phyloP scores from a whole-genome alignment of 2,329 filamentous ascomycete genomes.

The Beauveria sp. region DNA sequence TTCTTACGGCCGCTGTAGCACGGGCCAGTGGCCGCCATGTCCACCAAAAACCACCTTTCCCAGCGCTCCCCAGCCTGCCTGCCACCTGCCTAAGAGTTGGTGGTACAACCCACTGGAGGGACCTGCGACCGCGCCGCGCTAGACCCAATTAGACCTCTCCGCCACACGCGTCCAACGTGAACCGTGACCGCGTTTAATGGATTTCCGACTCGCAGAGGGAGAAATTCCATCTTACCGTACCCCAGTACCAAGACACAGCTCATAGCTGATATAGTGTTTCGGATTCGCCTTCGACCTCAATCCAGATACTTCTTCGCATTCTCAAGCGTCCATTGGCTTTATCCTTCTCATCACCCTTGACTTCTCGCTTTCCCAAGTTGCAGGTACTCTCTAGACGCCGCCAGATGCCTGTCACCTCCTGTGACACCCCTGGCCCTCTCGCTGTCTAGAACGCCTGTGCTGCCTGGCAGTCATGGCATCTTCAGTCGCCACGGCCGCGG shows the following conservation, averaged over 20 bases:
- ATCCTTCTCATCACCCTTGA: no score
- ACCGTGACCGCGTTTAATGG: slow-evolving; percentile 16
- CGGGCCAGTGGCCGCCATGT: no score
- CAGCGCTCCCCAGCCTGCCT: neutral
- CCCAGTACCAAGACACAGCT: neutral
- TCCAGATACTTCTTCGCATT: neutral
- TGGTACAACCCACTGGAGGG: no score
- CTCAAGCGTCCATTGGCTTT: neutral
- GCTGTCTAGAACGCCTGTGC: slow-evolving; percentile 33
- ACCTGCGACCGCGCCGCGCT: neutral
- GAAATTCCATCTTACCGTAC: slow-evolving; percentile 8
- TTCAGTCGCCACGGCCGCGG: slow-evolving; percentile 28
- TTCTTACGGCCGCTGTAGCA: neutral
- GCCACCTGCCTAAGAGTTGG: neutral
- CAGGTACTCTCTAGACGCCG: neutral
- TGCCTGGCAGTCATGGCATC: slow-evolving; percentile 35
- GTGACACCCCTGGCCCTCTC: slow-evolving; percentile 10
- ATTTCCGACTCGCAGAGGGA: slow-evolving; percentile 1
- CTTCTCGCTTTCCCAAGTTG: neutral
- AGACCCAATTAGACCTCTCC: neutral
- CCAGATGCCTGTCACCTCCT: slow-evolving; percentile 1
- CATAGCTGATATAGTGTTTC: neutral
- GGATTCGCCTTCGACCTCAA: neutral
- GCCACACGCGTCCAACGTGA: slow-evolving; percentile 15
- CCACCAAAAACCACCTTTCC: neutral